Base-by-base conservation (phyloP, 495 filamentous ascomycete genomes). In the Endocarpon pusillum region DNA sequence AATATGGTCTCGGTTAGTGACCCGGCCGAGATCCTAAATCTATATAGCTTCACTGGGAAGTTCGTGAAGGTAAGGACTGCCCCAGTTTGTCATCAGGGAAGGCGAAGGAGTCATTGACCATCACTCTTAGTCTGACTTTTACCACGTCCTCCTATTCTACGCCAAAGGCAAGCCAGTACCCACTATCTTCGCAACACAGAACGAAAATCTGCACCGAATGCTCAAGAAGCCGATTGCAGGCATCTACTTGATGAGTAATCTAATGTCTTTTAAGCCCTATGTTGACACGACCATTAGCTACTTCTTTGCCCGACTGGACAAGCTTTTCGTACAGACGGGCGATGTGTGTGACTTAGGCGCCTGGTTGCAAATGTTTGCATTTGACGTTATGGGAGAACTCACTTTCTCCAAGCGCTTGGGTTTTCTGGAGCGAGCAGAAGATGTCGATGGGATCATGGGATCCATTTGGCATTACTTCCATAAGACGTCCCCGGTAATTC, bases 1-100 rank as follows among this genome's bases (percentile, higher is more conserved):
- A 59, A 66, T 45, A 61, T 71, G 44, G 53, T 73, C 18, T 64
- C 66, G n/a, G n/a, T n/a, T n/a, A n/a, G n/a, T n/a, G n/a, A n/a
- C n/a, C n/a, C n/a, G n/a, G n/a, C n/a, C n/a, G n/a, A n/a, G n/a
- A n/a, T n/a, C n/a, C n/a, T n/a, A n/a, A n/a, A n/a, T n/a, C n/a
- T n/a, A n/a, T n/a, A n/a, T n/a, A n/a, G n/a, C n/a, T n/a, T n/a
- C n/a, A n/a, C n/a, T n/a, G n/a, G n/a, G n/a, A n/a, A n/a, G n/a
- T n/a, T n/a, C n/a, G n/a, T n/a, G n/a, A n/a, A n/a, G n/a, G n/a
- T n/a, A n/a, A n/a, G n/a, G n/a, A n/a, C n/a, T n/a, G n/a, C n/a
- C n/a, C n/a, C n/a, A n/a, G n/a, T n/a, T n/a, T n/a, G n/a, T n/a
- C n/a, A n/a, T n/a, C n/a, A n/a, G n/a, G n/a, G n/a, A n/a, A n/a